Base-by-base conservation (phyloP, 495 filamentous ascomycete genomes). In the Penicillium waksmanii region DNA sequence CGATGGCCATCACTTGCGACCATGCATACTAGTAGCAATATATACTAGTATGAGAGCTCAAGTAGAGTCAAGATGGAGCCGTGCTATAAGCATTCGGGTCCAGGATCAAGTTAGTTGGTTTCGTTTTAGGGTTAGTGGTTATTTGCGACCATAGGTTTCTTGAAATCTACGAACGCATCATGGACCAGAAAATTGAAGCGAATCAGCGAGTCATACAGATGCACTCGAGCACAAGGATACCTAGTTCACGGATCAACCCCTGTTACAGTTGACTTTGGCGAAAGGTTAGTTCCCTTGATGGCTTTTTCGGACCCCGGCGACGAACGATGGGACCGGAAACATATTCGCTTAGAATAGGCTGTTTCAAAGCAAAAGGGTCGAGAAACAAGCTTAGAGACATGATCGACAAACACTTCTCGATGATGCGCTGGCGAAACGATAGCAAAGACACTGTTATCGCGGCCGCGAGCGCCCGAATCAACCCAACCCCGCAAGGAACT, bases 391-490 rank as follows among this genome's bases (percentile, higher is more conserved):
- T 48, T 5, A 12, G 23, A 23, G 46, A 48, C 0, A 27, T 48
- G 46, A 48, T 48, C 46, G 21, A 48, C 46, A 11, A 11, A 27
- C 4, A 48, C 9, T 10, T 48, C 21, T n/a, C 23, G 10, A n/a
- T 18, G 10, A 9, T 44, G 15, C 8, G 15, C 8, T 44, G 15
- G 17, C 42, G n/a, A 19, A 18, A 44, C 42, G 19, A 19, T 17
- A 17, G 7, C 17, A 19, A 44, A 9, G 17, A 9, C n/a, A 19
- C 42, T 44, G 42, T 27, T 9, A 46, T 27, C 10, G 19, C 46
- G 46, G 46, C 46, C 46, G 46, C 46, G 46, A 48, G 46, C 46
- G 46, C 23, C 46, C 46, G 46, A 9, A 5, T 25, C 42, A 27
- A n/a, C 18, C 15, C 46, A 23, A n/a, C 46, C 46, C 46, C 46